phyloP scores from a whole-genome alignment of 352 stramenopile genomes.

The Phytopythium sindhum region DNA sequence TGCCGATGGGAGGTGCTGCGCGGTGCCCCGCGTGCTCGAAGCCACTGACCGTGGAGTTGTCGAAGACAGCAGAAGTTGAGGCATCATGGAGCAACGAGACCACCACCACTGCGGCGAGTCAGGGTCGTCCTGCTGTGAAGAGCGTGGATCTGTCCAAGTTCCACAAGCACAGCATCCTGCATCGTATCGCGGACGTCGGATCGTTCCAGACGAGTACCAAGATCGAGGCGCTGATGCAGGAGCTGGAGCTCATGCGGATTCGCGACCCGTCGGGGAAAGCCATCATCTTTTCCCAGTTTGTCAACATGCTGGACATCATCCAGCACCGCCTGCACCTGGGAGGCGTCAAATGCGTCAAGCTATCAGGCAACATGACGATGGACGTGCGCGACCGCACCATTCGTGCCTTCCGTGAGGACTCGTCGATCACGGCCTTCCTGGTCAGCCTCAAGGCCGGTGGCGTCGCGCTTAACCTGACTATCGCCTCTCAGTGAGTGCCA shows the following conservation, averaged over 20 bases:
- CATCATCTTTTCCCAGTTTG: conserved; percentile 98
- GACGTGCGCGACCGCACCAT: conserved; percentile 78
- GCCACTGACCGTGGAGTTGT: conserved; percentile 84
- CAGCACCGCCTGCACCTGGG: conserved; percentile 93
- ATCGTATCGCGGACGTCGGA: conserved; percentile 54
- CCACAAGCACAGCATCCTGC: conserved; percentile 70
- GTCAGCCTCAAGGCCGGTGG: conserved; percentile 99
- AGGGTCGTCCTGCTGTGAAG: background rate
- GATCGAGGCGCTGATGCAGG: conserved; percentile 97
- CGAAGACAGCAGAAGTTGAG: conserved; percentile 15
- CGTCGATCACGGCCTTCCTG: conserved; percentile 93
- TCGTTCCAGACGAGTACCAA: conserved; percentile 94
- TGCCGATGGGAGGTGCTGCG: conserved; percentile 50
- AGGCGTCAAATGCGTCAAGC: conserved; percentile 87
- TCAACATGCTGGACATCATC: conserved; percentile 99
- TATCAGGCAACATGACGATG: conserved; percentile 91
- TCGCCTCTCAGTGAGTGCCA: conserved; percentile 90
- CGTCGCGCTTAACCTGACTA: conserved; percentile 98
- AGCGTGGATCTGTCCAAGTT: conserved; percentile 57
- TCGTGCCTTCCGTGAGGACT: conserved; percentile 86
- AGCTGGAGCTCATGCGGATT: conserved; percentile 93
- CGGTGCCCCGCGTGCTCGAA: conserved; percentile 80
- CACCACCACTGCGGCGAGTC: conserved; percentile 5
- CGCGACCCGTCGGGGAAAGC: conserved; percentile 95
- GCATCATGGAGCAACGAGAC: conserved; percentile 12